These are phyloP conservation scores for Taiozyma sp. DNA, from an alignment of 1,139 yeast species.

Conservation along the genomic window DNA sequence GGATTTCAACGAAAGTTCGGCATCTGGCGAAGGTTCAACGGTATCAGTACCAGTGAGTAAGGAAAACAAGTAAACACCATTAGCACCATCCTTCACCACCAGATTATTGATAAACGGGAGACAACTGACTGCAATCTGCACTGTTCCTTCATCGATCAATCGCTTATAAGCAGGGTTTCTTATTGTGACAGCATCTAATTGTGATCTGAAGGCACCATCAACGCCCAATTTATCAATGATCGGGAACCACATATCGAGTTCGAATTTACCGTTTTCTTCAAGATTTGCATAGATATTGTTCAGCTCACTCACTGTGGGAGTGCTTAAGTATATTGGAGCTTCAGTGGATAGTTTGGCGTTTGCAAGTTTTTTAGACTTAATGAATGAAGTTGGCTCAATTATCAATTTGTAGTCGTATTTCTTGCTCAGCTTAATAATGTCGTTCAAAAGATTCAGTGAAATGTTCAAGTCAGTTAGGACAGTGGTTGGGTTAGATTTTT, in stretches of 20 bases:
- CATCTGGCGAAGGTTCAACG: neutral
- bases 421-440: constrained; percentile 31
- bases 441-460: constrained; percentile 36
- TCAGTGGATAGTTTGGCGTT: constrained; percentile 3
- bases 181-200: constrained; percentile 10
- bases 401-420: constrained; percentile 34
- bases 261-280: constrained; percentile 46
- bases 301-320: constrained; percentile 66
- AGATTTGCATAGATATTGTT: constrained; percentile 49
- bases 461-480: constrained; percentile 71
- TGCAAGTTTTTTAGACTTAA: constrained; percentile 41
- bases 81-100: constrained; percentile 60
- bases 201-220: constrained; percentile 30
- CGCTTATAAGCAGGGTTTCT: constrained; percentile 24
- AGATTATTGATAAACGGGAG: constrained; percentile 72
- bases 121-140: constrained; percentile 67
- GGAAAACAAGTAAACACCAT: constrained; percentile 53
- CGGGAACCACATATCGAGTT: constrained; percentile 70
- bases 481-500: constrained; percentile 33
- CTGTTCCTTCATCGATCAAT: constrained; percentile 41
- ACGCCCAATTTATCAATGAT: constrained; percentile 58
- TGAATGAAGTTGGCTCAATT: constrained; percentile 74
- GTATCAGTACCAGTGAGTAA: constrained; percentile 11
- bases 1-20: constrained; percentile 9
- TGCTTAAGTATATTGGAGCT: constrained; percentile 9